These are phyloP conservation scores for Lodderomyces pseudojiufengensis DNA, from an alignment of 1,139 yeast species.

Conservation along the genomic window DNA sequence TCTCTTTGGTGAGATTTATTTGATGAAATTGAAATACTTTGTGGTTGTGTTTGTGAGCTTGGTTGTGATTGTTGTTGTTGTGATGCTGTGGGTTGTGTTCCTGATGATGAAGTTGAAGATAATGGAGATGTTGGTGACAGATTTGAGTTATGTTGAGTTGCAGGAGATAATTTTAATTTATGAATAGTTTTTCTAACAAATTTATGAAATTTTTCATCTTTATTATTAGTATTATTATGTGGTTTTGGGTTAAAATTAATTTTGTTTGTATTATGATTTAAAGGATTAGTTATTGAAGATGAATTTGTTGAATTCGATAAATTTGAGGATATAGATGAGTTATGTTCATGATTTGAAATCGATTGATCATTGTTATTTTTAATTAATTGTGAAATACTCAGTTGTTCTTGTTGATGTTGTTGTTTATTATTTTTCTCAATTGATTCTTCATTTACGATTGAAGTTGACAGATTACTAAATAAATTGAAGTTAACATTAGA, in stretches of 20 bases:
- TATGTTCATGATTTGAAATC: not conserved
- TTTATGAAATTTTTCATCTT: conserved; percentile 9
- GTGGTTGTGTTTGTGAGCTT: not conserved
- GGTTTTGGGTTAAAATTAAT: not conserved
- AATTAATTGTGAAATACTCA: not conserved
- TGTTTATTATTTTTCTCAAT: not conserved
- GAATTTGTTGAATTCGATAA: not conserved
- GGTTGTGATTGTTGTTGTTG: not conserved
- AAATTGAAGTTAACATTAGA: conserved; percentile 8
- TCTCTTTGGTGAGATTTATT: no score
- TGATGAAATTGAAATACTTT: not conserved
- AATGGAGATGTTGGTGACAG: not conserved
- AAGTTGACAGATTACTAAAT: conserved; percentile 11
- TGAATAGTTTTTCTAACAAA: conserved; percentile 11
- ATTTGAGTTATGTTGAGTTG: not conserved
- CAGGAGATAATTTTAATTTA: conserved; percentile 12
- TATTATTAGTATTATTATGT: not conserved
- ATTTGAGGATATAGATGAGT: not conserved
- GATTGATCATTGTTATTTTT: not conserved
- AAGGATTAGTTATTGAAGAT: not conserved
- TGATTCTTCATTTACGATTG: conserved; percentile 4
- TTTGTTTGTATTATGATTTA: not conserved
- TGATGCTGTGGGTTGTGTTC: not conserved
- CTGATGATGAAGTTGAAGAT: not conserved
- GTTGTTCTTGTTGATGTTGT: not conserved